phyloP scores from a whole-genome alignment of 129 eudicot species.

The Apium graveolens region DNA sequence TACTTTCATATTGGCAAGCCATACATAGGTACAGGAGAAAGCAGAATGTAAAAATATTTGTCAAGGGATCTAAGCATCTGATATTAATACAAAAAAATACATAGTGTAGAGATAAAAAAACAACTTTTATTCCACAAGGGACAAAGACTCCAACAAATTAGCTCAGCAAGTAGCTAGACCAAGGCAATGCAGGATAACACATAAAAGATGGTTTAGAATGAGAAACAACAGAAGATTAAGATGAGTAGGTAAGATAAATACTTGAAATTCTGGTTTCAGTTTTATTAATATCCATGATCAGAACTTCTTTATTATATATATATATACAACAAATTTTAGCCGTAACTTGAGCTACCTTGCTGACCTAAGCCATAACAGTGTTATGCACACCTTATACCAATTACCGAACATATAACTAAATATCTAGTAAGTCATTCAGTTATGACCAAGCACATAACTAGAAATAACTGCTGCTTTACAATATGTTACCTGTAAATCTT shows the following conservation, averaged over 20 bases:
- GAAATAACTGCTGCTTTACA: not conserved
- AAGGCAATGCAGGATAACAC: not conserved
- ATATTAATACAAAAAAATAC: not conserved
- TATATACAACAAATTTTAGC: not conserved
- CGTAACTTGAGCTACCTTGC: not conserved
- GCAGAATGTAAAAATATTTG: not conserved
- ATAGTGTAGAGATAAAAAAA: not conserved
- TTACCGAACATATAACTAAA: not conserved
- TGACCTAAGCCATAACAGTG: not conserved
- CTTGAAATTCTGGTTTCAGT: not conserved
- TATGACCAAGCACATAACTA: not conserved
- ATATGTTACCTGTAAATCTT: not conserved
- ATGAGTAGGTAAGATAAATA: not conserved
- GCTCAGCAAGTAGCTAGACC: not conserved
- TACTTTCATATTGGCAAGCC: not conserved
- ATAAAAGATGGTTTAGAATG: not conserved
- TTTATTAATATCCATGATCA: not conserved
- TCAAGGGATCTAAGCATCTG: not conserved
- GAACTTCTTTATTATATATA: not conserved
- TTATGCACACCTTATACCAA: not conserved
- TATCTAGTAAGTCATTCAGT: not conserved
- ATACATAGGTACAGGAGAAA: not conserved
- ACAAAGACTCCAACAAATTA: not conserved
- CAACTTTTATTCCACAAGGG: not conserved
- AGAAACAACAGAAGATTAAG: not conserved